Percentiles rank a stretch among this genome's conserved stretches.
Evolutionary conservation across 2,329 filamentous ascomycete species (phyloP).

Genomic region (Aspergillus tubingensis): DNA sequence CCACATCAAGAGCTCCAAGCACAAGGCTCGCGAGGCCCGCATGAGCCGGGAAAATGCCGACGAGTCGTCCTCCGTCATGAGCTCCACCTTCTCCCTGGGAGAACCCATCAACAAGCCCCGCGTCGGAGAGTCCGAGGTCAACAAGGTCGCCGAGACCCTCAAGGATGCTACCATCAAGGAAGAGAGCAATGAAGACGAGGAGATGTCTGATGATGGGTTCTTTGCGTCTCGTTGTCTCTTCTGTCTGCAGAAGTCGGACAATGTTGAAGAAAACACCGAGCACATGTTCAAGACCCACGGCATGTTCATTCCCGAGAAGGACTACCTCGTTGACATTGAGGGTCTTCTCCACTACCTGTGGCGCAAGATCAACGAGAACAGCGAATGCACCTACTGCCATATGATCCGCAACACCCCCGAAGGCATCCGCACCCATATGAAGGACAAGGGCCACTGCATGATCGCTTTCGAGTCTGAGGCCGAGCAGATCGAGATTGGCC

Average conservation of each 20-base stretch:
- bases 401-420: slow-evolving; percentile 76
- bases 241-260: slow-evolving; percentile 83
- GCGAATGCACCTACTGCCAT: slow-evolving; percentile 86
- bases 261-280: slow-evolving; percentile 70
- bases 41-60: slow-evolving; percentile 55
- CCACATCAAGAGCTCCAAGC: slow-evolving; percentile 87
- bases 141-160: slow-evolving; percentile 73
- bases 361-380: slow-evolving; percentile 74
- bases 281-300: slow-evolving; percentile 94
- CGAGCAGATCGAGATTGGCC: slow-evolving; percentile 90
- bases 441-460: slow-evolving; percentile 94
- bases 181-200: slow-evolving; percentile 46
- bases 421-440: slow-evolving; percentile 94
- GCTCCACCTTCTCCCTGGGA: slow-evolving; percentile 87
- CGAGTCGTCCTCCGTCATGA: slow-evolving; percentile 79
- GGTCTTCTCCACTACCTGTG: slow-evolving; percentile 78
- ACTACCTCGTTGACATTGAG: slow-evolving; percentile 79
- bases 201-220: slow-evolving; percentile 46
- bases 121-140: slow-evolving; percentile 73
- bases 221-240: slow-evolving; percentile 72
- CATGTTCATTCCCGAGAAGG: slow-evolving; percentile 91
- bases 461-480: slow-evolving; percentile 87
- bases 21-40: slow-evolving; percentile 67
- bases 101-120: slow-evolving; percentile 65
- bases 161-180: slow-evolving; percentile 64